Conservation (phyloP, 2,329 filamentous ascomycete genomes). For the Coniella lustricola region DNA sequence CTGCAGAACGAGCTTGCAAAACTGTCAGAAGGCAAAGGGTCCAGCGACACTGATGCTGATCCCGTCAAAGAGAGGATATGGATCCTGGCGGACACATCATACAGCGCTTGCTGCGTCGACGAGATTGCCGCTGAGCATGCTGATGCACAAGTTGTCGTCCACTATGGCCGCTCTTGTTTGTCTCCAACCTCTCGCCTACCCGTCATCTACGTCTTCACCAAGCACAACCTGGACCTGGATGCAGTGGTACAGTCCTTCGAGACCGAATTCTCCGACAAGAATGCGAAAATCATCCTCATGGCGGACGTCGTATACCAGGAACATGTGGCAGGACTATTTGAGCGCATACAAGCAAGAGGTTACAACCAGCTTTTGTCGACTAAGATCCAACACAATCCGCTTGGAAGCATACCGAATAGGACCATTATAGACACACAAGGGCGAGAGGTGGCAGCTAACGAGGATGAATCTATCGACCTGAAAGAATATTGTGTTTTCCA, state of each 20-base stretch:
- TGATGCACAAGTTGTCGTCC: conserved; percentile 82
- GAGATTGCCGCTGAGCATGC: conserved; percentile 94
- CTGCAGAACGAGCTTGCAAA: conserved; percentile 35
- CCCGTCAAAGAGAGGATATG: conserved; percentile 47
- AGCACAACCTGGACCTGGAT: conserved; percentile 58
- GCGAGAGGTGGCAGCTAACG: conserved; percentile 32
- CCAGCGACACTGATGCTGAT: neutral
- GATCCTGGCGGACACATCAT: conserved; percentile 91
- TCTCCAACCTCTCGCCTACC: conserved; percentile 83
- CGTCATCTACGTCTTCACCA: conserved; percentile 86
- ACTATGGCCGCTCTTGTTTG: conserved; percentile 88
- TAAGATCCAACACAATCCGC: conserved; percentile 68
- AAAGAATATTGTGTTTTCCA: conserved; percentile 73
- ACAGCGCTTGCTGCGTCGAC: conserved; percentile 94
- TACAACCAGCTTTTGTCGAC: conserved; percentile 67
- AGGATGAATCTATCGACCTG: conserved; percentile 38
- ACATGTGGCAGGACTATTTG: conserved; percentile 57
- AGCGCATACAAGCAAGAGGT: conserved; percentile 50
- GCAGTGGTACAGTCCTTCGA: conserved; percentile 54
- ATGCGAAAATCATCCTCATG: conserved; percentile 66
- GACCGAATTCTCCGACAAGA: conserved; percentile 57
- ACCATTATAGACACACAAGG: conserved; percentile 38
- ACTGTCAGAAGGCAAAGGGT: conserved; percentile 4
- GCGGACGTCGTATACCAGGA: conserved; percentile 83
- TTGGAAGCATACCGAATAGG: conserved; percentile 77